Evolutionary conservation across 305 asterid species (phyloP).

Genomic region (Rubia tinctorum): DNA sequence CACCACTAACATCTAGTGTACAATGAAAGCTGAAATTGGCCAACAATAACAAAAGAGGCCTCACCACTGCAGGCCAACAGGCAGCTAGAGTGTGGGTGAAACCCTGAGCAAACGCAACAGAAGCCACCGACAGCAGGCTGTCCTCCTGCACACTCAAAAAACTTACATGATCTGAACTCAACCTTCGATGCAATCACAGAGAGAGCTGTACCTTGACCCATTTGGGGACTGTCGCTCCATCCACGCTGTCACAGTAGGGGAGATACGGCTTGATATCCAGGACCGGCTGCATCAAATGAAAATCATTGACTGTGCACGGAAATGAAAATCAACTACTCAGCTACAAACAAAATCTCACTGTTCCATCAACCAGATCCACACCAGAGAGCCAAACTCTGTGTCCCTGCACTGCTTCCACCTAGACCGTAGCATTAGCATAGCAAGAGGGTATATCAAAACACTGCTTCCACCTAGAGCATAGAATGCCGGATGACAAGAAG

Average conservation of each 20-base stretch:
- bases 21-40: no score
- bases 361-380: constrained; percentile 94
- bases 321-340: not conserved
- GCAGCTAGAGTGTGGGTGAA: constrained; percentile 54
- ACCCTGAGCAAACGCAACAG: constrained; percentile 58
- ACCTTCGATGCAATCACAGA: no score
- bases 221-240: constrained; percentile 68
- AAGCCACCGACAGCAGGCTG: constrained; percentile 54
- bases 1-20: no score
- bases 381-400: constrained; percentile 68
- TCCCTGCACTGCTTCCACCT: constrained; percentile 76
- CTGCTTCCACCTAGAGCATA: no score
- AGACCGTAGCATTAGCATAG: constrained; percentile 12
- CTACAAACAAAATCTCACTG: constrained; percentile 71
- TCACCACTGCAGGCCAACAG: constrained; percentile 68
- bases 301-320: constrained; percentile 22
- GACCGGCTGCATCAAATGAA: constrained; percentile 52
- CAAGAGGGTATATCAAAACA: no score
- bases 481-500: no score
- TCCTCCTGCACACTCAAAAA: constrained; percentile 47
- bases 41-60: constrained; percentile 10
- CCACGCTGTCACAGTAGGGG: constrained; percentile 83
- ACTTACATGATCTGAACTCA: not conserved
- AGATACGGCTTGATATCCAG: constrained; percentile 93
- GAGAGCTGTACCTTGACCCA: constrained; percentile 75